A percentile compares a stretch with the other conserved stretches of the same genome.
These are phyloP conservation scores for Prunus mira DNA, from an alignment of 306 rosid genomes.

Conservation along the genomic window DNA sequence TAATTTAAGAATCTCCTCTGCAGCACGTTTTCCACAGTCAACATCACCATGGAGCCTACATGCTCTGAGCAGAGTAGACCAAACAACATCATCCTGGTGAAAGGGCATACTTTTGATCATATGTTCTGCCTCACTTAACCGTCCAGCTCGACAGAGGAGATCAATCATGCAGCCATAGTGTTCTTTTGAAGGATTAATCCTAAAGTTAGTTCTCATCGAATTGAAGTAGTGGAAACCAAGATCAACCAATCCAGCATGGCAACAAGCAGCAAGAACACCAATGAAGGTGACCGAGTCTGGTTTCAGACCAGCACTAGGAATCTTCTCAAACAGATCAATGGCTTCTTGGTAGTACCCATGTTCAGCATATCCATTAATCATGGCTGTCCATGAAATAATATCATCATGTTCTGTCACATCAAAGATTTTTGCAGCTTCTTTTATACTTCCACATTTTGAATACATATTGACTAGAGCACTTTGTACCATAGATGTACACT, in stretches of 20 bases:
- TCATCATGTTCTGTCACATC: conserved; percentile 29
- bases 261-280: conserved; percentile 69
- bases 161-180: conserved; percentile 80
- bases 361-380: conserved; percentile 72
- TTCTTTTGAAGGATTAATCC: conserved; percentile 61
- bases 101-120: conserved; percentile 61
- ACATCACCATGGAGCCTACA: conserved; percentile 60
- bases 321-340: conserved; percentile 61
- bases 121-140: conserved; percentile 57
- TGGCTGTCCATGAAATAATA: conserved; percentile 75
- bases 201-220: conserved; percentile 43
- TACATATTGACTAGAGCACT: conserved; percentile 74
- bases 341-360: conserved; percentile 72
- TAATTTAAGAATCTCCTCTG: conserved; percentile 56
- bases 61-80: conserved; percentile 84
- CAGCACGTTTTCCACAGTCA: conserved; percentile 58
- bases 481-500: conserved; percentile 47
- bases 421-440: conserved; percentile 60
- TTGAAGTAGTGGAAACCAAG: conserved; percentile 63
- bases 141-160: conserved; percentile 82
- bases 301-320: conserved; percentile 43
- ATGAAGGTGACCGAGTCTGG: conserved; percentile 74
- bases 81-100: conserved; percentile 63
- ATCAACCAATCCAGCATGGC: conserved; percentile 77
- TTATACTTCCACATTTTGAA: conserved; percentile 68